phyloP scores from a whole-genome alignment of 2,329 filamentous ascomycete genomes.

The Diaporthe citri region DNA sequence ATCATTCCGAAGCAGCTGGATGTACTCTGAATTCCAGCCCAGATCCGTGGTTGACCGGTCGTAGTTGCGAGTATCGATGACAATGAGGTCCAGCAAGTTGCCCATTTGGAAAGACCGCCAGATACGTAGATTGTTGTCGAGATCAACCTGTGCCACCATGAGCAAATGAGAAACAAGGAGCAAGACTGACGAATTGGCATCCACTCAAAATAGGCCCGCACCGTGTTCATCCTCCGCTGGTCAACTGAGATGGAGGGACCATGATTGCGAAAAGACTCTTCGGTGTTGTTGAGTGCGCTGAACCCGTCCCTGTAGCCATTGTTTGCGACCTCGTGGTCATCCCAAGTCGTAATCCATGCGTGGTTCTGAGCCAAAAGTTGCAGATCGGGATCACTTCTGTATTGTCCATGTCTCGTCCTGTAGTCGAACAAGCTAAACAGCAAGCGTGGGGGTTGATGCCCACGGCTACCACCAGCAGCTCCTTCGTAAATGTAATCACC shows the following conservation, averaged over 20 bases:
- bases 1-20: slow-evolving; percentile 74
- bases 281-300: slow-evolving; percentile 73
- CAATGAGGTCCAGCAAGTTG: slow-evolving; percentile 74
- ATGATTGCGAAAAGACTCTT: slow-evolving; percentile 72
- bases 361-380: slow-evolving; percentile 65
- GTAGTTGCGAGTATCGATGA: slow-evolving; percentile 78
- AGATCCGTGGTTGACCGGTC: slow-evolving; percentile 72
- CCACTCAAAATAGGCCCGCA: slow-evolving; percentile 78
- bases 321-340: slow-evolving; percentile 73
- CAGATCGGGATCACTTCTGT: slow-evolving; percentile 71
- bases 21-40: slow-evolving; percentile 72
- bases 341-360: slow-evolving; percentile 75
- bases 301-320: slow-evolving; percentile 75
- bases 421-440: slow-evolving; percentile 69
- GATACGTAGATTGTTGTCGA: slow-evolving; percentile 77
- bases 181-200: slow-evolving; percentile 62
- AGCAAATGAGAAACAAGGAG: not conserved
- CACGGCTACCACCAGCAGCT: slow-evolving; percentile 60
- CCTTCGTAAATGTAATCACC: slow-evolving; percentile 77
- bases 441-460: slow-evolving; percentile 63
- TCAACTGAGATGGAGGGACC: slow-evolving; percentile 71
- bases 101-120: slow-evolving; percentile 77
- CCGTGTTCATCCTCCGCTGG: slow-evolving; percentile 79
- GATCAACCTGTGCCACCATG: slow-evolving; percentile 58
- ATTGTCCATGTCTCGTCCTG: slow-evolving; percentile 69